Evolutionary conservation across 2,329 filamentous ascomycete species (phyloP).

Genomic region (Fonsecaea multimorphosa): DNA sequence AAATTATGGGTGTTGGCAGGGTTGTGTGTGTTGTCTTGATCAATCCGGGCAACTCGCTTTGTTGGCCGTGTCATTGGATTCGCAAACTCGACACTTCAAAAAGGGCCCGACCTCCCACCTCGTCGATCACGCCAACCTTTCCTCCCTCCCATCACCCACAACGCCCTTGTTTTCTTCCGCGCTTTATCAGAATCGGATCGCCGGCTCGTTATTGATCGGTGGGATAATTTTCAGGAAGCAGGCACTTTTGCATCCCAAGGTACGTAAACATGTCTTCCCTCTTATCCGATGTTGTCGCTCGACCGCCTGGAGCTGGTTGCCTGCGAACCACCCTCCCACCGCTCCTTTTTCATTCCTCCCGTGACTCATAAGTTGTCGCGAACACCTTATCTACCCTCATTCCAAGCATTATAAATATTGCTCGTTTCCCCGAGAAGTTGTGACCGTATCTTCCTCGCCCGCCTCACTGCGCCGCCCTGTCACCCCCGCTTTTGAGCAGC

Average conservation of each 20-base stretch:
- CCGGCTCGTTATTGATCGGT: slow-evolving; percentile 29
- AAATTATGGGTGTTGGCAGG: slow-evolving; percentile 5
- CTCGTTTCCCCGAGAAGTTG: slow-evolving; percentile 13
- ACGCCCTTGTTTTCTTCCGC: slow-evolving; percentile 26
- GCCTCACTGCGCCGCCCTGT: slow-evolving; percentile 5
- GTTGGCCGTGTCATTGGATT: slow-evolving; percentile 25
- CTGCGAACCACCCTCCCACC: slow-evolving; percentile 30
- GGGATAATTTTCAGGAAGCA: slow-evolving; percentile 18
- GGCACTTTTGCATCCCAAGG: slow-evolving; percentile 32
- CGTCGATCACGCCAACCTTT: slow-evolving; percentile 29
- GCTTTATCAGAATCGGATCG: slow-evolving; percentile 29
- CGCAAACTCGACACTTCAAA: slow-evolving; percentile 25
- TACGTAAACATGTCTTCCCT: slow-evolving; percentile 32
- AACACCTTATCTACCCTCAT: slow-evolving; percentile 16
- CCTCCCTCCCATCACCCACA: slow-evolving; percentile 26
- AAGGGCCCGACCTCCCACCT: slow-evolving; percentile 29
- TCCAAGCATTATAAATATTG: slow-evolving; percentile 14
- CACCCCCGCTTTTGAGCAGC: slow-evolving; percentile 25
- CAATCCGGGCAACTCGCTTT: slow-evolving; percentile 8
- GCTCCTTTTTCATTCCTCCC: slow-evolving; percentile 17
- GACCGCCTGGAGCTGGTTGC: slow-evolving; percentile 28
- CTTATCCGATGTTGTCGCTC: slow-evolving; percentile 25
- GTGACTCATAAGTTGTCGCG: slow-evolving; percentile 35
- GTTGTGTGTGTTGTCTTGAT: slow-evolving; percentile 20
- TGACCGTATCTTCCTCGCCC: slow-evolving; percentile 22